Conservation (phyloP, 2,329 filamentous ascomycete genomes). For the Fusarium metavorans region DNA sequence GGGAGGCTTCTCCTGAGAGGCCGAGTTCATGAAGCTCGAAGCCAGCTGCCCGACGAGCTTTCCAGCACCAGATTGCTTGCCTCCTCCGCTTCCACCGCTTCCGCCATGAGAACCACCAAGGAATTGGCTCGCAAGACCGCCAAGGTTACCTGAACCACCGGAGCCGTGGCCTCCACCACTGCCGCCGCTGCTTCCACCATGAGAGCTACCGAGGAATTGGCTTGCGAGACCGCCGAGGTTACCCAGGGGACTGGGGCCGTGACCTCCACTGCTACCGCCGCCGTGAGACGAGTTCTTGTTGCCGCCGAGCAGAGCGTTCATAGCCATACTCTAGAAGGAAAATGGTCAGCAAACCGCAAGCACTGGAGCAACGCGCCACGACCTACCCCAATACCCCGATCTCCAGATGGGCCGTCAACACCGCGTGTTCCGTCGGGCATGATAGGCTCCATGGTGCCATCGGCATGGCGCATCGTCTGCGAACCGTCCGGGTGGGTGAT, state of each 20-base stretch:
- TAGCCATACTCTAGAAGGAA: constrained; percentile 65
- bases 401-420: constrained; percentile 64
- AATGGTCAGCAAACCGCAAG: constrained; percentile 19
- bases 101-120: constrained; percentile 51
- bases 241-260: constrained; percentile 52
- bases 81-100: constrained; percentile 48
- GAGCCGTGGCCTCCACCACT: constrained; percentile 49
- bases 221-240: constrained; percentile 60
- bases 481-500: constrained; percentile 73
- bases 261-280: constrained; percentile 44
- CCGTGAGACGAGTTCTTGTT: constrained; percentile 55
- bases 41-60: constrained; percentile 69
- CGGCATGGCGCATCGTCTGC: constrained; percentile 70
- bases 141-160: constrained; percentile 53
- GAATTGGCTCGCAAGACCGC: constrained; percentile 62
- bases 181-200: constrained; percentile 40
- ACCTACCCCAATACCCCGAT: constrained; percentile 75
- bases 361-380: constrained; percentile 7
- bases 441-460: constrained; percentile 71
- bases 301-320: constrained; percentile 68
- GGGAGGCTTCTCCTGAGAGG: constrained; percentile 59
- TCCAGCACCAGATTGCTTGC: constrained; percentile 57
- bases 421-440: constrained; percentile 65
- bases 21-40: constrained; percentile 65
- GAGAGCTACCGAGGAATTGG: constrained; percentile 57